Percentiles rank a stretch among this genome's conserved stretches.
Conservation (phyloP, 2,329 filamentous ascomycete species). For the Nothophoma quercina region DNA sequence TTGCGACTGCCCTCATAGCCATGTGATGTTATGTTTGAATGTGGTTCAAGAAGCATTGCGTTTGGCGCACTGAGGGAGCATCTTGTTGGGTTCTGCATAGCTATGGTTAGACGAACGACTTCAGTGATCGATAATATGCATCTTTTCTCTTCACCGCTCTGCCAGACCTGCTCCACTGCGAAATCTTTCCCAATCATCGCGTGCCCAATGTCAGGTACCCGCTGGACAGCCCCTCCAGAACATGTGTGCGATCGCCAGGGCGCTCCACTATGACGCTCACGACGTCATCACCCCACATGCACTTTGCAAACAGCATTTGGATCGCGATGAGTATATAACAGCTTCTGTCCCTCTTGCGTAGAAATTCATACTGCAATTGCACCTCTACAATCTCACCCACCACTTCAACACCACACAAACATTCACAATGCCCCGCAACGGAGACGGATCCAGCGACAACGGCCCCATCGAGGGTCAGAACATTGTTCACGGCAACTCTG, state of each 20-base stretch:
- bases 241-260: slow-evolving; percentile 7
- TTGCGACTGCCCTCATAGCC: slow-evolving; percentile 50
- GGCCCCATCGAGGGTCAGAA: slow-evolving; percentile 49
- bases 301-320: slow-evolving; percentile 14
- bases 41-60: neutral
- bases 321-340: slow-evolving; percentile 10
- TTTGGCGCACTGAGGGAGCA: slow-evolving; percentile 4
- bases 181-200: neutral
- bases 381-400: neutral
- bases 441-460: slow-evolving; percentile 52
- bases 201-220: slow-evolving; percentile 12
- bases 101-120: neutral
- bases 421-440: slow-evolving; percentile 50
- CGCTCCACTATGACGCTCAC: slow-evolving; percentile 17
- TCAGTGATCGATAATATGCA: slow-evolving; percentile 8
- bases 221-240: slow-evolving; percentile 3
- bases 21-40: neutral
- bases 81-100: neutral
- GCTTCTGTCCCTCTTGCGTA: neutral
- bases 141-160: neutral
- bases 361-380: neutral
- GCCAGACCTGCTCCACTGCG: neutral
- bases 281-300: slow-evolving; percentile 18
- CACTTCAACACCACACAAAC: neutral
- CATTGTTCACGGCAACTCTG: slow-evolving; percentile 48